Percentiles rank a stretch among this genome's conserved stretches.
phyloP scores from a whole-genome alignment of 805 yeast species.

The Tetrapisispora iriomotensis region DNA sequence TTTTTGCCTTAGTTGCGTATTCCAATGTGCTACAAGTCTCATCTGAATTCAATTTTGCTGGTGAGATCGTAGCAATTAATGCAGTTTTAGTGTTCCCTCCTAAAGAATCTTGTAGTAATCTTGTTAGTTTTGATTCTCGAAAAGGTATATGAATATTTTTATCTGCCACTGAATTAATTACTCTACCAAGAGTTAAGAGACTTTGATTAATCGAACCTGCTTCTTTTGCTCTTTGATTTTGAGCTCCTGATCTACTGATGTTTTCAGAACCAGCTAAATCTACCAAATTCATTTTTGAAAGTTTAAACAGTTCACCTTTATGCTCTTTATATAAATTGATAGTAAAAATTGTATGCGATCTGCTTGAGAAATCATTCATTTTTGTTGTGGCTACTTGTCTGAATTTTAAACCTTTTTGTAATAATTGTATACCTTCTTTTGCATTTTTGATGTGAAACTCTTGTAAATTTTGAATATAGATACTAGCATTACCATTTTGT shows the following conservation, averaged over 20 bases:
- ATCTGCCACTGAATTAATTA: conserved; percentile 61
- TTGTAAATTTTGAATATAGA: conserved; percentile 58
- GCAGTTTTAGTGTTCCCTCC: conserved; percentile 88
- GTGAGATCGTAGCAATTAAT: conserved; percentile 78
- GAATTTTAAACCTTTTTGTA: conserved; percentile 60
- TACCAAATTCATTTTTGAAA: conserved; percentile 49
- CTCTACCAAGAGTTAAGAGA: conserved; percentile 79
- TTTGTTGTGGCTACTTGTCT: conserved; percentile 86
- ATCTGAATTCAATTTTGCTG: conserved; percentile 65
- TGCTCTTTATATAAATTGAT: conserved; percentile 52
- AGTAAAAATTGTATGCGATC: conserved; percentile 86
- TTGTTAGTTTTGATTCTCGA: conserved; percentile 68
- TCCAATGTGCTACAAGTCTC: conserved; percentile 81
- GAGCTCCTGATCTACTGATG: conserved; percentile 74
- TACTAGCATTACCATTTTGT: conserved; percentile 48
- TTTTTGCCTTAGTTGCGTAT: conserved; percentile 80
- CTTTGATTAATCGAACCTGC: conserved; percentile 93
- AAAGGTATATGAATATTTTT: conserved; percentile 67
- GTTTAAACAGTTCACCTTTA: conserved; percentile 38
- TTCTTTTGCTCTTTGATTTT: conserved; percentile 78
- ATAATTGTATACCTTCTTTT: conserved; percentile 48
- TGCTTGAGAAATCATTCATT: conserved; percentile 74
- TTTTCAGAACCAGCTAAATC: conserved; percentile 96
- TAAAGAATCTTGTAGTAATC: conserved; percentile 66
- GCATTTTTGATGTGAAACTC: conserved; percentile 61